Base-by-base conservation (phyloP, 2,329 filamentous ascomycete species). In the Thielaviopsis punctulata region DNA sequence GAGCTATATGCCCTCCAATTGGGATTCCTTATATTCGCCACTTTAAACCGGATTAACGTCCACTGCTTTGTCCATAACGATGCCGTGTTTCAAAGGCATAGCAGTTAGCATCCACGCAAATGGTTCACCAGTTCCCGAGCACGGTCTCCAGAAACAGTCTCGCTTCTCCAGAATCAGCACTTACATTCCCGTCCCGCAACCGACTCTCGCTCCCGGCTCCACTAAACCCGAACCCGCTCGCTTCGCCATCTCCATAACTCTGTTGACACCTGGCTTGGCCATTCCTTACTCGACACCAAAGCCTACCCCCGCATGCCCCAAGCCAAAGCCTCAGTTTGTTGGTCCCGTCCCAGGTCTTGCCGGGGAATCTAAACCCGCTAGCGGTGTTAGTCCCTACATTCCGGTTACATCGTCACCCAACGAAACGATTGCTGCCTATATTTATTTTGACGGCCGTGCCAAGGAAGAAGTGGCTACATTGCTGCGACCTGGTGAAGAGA, bases 21-120 rank as follows among this genome's bases (percentile, higher is more conserved):
- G 30, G 30, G 30, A 36, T 15, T 7, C 5, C 4, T 4, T 15
- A 36, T 15, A n/a, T 36, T 36, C 30, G n/a, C 30, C 13, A 12
- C 10, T 15, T n/a, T 36, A 36, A 15, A 36, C 12, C n/a, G 30
- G n/a, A 7, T 36, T 19, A 9, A 41, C 19, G 23, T 21, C 27
- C 21, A 25, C 51, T 10, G 23, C 15, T 43, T 19, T 43, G 2
- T 33, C 13, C 47, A 58, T 62, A 63, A 76, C 64, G 64, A 80
- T 80, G 92, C 92, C 92, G 72, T 96, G 89, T 79, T 98, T 96
- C 73, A 94, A 96, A 74, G 92, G 92, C 69, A 88, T 98, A 70
- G 90, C 92, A 62, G 90, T 96, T 65, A 94, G 86, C 76, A 93
- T 96, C 66, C 92, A 98, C 71, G 77, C 79, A 54, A 81, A 82